Evolutionary conservation across 1,139 yeast genomes (phyloP), one percentile per base, ranked within the genome.

Genomic region (Scheffersomyces parashehatae): DNA sequence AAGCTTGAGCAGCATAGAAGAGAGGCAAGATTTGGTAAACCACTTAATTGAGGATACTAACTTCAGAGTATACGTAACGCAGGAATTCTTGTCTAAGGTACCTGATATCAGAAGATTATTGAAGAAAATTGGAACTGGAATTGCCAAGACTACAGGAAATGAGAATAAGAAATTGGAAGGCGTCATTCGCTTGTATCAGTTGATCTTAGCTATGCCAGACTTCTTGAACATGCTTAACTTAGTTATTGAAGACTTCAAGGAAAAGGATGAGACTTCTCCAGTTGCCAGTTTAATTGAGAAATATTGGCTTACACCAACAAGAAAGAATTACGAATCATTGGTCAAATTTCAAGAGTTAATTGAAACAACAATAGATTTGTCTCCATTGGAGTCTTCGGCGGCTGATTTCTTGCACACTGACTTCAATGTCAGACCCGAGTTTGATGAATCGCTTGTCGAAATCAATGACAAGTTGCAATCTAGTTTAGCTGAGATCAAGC

Each of bases 301-400:
- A 10, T 68, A 73, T 28, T 91, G 95, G 86, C 60, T 81, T 3
- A 62, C 62, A 0, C 89, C 88, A 1, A 60, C 91, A 14, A 59
- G 67, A 28, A 73, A 73, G 13, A 68, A 74, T 45, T 68, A 76
- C 32, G 62, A 61, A 1, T 79, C 85, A 2, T 72, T 93, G 45
- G 62, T 69, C 20, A 90, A 88, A 52, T 79, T 86, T 41, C 86
- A 87, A 59, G 96, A 90, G 55, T 75, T 95, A 58, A 90, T 93
- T 7, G 97, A 93, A 62, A 86, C 96, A 2, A 91, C 98, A 0
- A 85, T 95, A 16, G 99, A 93, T 60, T 70, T 93, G 37, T 81
- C 84, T 28, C 91, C 96, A 2, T 74, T 90, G 44, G 90, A 86
- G 40, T 65, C 75, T 29, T 85, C 69, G 3, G 60, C 64, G 1